Conservation (phyloP, 2,329 filamentous ascomycete genomes). For the Colletotrichum echinochloae region DNA sequence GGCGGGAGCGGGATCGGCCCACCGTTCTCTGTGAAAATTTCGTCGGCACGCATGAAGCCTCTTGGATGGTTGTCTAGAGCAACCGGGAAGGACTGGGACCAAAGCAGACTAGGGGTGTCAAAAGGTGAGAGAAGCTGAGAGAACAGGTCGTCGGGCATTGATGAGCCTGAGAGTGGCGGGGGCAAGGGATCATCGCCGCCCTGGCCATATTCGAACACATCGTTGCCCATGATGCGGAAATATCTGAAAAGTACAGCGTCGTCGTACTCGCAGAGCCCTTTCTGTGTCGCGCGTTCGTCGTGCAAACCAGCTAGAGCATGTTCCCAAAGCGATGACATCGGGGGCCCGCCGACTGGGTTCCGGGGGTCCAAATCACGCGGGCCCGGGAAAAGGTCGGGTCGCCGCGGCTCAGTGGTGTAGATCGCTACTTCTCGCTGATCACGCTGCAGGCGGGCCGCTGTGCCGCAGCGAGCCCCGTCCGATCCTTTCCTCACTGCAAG, state of each 20-base stretch:
- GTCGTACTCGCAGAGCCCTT: slow-evolving; percentile 8
- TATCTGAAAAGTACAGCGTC: neutral
- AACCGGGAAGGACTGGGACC: slow-evolving; percentile 40
- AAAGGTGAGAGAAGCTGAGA: slow-evolving; percentile 36
- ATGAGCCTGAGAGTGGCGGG: slow-evolving; percentile 27
- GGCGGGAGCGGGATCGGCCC: slow-evolving; percentile 65
- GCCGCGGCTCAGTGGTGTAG: slow-evolving; percentile 18
- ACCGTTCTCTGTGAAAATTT: slow-evolving; percentile 39
- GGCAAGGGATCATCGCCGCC: slow-evolving; percentile 22
- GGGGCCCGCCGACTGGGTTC: slow-evolving; percentile 28
- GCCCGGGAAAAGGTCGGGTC: slow-evolving; percentile 34
- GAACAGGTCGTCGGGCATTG: slow-evolving; percentile 33
- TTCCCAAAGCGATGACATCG: slow-evolving; percentile 22
- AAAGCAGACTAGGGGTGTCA: slow-evolving; percentile 40
- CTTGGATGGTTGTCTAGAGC: slow-evolving; percentile 37
- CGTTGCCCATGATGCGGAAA: slow-evolving; percentile 20
- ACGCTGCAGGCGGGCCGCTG: slow-evolving; percentile 29
- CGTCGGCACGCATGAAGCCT: slow-evolving; percentile 37
- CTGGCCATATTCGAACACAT: slow-evolving; percentile 22
- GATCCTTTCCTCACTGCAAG: neutral
- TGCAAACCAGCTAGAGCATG: slow-evolving; percentile 31
- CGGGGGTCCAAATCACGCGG: slow-evolving; percentile 32
- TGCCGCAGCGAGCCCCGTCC: slow-evolving; percentile 20
- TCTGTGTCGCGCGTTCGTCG: slow-evolving; percentile 14
- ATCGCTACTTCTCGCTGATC: slow-evolving; percentile 17